Percentiles rank a stretch among this genome's conserved stretches.
These are phyloP conservation scores for Picea sitchensis DNA, from an alignment of 75 land plant genomes.

Conservation along the genomic window DNA sequence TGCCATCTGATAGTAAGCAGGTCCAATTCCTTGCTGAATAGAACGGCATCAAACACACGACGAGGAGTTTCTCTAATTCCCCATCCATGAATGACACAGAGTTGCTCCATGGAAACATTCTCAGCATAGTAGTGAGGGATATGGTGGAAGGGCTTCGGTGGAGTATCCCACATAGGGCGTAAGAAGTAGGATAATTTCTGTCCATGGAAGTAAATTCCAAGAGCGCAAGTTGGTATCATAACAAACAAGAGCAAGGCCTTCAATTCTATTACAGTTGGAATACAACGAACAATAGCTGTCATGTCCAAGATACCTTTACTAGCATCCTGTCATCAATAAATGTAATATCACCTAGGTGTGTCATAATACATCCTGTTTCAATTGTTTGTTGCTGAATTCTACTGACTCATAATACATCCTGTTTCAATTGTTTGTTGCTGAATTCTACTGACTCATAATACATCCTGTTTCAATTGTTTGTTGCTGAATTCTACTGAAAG, in stretches of 20 bases:
- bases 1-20: conserved; percentile 70
- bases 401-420: no score
- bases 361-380: no score
- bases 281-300: conserved; percentile 28
- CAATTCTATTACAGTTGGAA: conserved; percentile 35
- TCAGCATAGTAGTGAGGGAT: conserved; percentile 58
- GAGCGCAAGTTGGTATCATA: conserved; percentile 28
- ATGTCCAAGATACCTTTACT: conserved; percentile 26
- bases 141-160: conserved; percentile 63
- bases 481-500: no score
- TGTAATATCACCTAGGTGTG: no score
- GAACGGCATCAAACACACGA: conserved; percentile 78
- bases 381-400: no score
- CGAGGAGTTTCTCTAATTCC: conserved; percentile 49
- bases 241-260: conserved; percentile 35
- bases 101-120: conserved; percentile 43
- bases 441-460: no score
- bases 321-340: conserved; percentile 34
- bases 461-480: no score
- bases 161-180: conserved; percentile 84
- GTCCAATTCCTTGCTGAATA: conserved; percentile 84
- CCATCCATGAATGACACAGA: conserved; percentile 84
- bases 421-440: no score
- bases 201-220: conserved; percentile 47
- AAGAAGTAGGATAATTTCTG: conserved; percentile 79